A percentile compares a stretch with the other conserved stretches of the same genome.
Conservation (phyloP, 2,329 filamentous ascomycete genomes). For the Clonostachys rosea region DNA sequence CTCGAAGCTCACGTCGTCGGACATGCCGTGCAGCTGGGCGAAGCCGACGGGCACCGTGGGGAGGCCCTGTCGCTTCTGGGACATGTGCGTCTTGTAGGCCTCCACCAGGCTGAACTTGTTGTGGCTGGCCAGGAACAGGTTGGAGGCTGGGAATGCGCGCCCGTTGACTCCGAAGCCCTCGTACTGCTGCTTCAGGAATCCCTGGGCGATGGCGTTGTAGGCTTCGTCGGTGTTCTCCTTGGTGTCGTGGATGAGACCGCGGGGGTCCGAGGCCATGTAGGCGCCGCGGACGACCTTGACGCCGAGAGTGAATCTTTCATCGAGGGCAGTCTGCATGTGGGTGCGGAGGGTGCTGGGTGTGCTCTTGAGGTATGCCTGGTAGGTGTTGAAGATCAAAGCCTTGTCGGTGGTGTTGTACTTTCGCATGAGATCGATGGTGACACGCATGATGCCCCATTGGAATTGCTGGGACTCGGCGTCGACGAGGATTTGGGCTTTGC, state of each 20-base stretch:
- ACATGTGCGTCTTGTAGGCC: not conserved
- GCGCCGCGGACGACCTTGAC: constrained; percentile 3
- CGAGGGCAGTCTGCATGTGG: constrained; percentile 37
- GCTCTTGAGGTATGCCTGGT: constrained; percentile 51
- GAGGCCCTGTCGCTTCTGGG: constrained; percentile 6
- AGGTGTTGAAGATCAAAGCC: constrained; percentile 41
- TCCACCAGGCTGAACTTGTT: constrained; percentile 15
- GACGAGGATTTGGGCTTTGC: constrained; percentile 32
- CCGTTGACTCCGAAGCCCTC: constrained; percentile 36
- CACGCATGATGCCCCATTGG: constrained; percentile 28
- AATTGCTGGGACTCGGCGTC: constrained; percentile 41
- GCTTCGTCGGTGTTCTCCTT: not conserved
- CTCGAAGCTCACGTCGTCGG: constrained; percentile 48
- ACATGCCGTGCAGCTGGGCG: constrained; percentile 53
- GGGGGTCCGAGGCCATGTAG: not conserved
- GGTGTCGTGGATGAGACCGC: not conserved
- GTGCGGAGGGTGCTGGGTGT: constrained; percentile 32
- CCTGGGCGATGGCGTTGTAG: constrained; percentile 20
- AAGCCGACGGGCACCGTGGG: constrained; percentile 33
- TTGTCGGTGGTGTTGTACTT: constrained; percentile 27
- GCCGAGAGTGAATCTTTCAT: constrained; percentile 46
- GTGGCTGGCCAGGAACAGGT: constrained; percentile 7
- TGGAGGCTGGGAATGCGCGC: constrained; percentile 33
- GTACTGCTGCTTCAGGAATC: constrained; percentile 31
- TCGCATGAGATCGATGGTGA: constrained; percentile 26